phyloP scores from a whole-genome alignment of 1,284 basidiomycete genomes.

The Polyporus tsugae region DNA sequence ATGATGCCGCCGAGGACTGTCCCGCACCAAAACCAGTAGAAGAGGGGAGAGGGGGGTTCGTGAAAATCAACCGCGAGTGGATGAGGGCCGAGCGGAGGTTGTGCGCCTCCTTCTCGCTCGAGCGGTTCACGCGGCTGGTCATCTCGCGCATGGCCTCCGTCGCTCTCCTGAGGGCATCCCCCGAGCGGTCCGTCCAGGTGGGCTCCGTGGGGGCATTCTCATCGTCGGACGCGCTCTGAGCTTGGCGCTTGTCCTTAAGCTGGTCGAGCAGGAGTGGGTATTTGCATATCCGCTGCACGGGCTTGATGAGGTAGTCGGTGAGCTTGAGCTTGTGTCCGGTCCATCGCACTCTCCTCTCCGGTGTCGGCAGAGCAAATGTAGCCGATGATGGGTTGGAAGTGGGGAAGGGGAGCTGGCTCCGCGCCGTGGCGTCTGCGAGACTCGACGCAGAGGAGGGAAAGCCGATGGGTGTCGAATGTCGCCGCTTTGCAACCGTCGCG shows the following conservation, averaged over 20 bases:
- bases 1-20: slow-evolving; percentile 23
- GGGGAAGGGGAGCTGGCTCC: slow-evolving; percentile 24
- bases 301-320: slow-evolving; percentile 89
- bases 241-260: slow-evolving; percentile 54
- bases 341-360: slow-evolving; percentile 29
- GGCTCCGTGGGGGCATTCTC: not conserved
- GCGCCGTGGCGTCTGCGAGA: slow-evolving; percentile 8
- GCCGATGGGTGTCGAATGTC: slow-evolving; percentile 34
- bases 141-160: slow-evolving; percentile 69
- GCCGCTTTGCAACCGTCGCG: slow-evolving; percentile 28
- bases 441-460: slow-evolving; percentile 13
- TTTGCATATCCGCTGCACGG: slow-evolving; percentile 89
- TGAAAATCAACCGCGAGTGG: slow-evolving; percentile 62
- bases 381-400: slow-evolving; percentile 11
- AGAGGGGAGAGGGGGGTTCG: slow-evolving; percentile 21
- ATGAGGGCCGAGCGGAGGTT: slow-evolving; percentile 73
- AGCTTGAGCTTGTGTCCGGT: slow-evolving; percentile 60
- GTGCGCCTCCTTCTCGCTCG: slow-evolving; percentile 61
- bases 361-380: slow-evolving; percentile 14
- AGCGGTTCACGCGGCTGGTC: slow-evolving; percentile 61
- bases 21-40: slow-evolving; percentile 15
- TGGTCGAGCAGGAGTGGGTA: slow-evolving; percentile 90
- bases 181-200: not conserved
- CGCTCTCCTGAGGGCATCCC: slow-evolving; percentile 42
- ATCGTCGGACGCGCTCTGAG: slow-evolving; percentile 36